Percentiles rank a stretch among this genome's conserved stretches.
Evolutionary conservation across 176 grass and related monocot genomes (phyloP).

Genomic region (Ensete glaucum): DNA sequence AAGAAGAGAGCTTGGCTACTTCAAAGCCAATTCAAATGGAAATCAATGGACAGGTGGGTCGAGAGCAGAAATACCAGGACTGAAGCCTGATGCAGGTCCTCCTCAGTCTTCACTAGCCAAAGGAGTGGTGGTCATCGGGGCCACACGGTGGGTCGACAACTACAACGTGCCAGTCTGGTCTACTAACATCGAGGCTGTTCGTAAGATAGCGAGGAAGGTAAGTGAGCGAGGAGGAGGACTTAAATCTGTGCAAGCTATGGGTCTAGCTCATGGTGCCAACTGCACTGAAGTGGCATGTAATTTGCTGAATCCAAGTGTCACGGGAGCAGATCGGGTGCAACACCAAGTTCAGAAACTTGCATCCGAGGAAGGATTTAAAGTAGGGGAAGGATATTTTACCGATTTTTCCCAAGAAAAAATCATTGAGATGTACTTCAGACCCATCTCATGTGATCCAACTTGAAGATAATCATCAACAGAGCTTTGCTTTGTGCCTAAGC

Average conservation of each 20-base stretch:
- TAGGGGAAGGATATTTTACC: constrained; percentile 59
- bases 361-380: constrained; percentile 25
- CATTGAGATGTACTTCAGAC: constrained; percentile 30
- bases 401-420: constrained; percentile 50
- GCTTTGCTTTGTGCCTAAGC: too few relatives aligned
- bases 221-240: constrained; percentile 73
- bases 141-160: constrained; percentile 65
- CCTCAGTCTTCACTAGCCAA: constrained; percentile 18
- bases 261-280: constrained; percentile 36
- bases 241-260: constrained; percentile 60
- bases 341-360: constrained; percentile 33
- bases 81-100: constrained; percentile 47
- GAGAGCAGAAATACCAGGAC: neutral
- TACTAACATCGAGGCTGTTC: constrained; percentile 29
- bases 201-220: constrained; percentile 40
- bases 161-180: constrained; percentile 59
- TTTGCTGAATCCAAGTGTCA: constrained; percentile 40
- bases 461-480: too few relatives aligned
- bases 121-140: constrained; percentile 58
- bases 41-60: constrained; percentile 41
- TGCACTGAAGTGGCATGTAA: constrained; percentile 62
- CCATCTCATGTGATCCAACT: neutral
- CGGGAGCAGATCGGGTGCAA: constrained; percentile 43
- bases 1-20: constrained; percentile 72
- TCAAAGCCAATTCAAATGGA: constrained; percentile 47